These are phyloP conservation scores for Pichia phayaonensis DNA, from an alignment of 805 yeast genomes.

Conservation along the genomic window DNA sequence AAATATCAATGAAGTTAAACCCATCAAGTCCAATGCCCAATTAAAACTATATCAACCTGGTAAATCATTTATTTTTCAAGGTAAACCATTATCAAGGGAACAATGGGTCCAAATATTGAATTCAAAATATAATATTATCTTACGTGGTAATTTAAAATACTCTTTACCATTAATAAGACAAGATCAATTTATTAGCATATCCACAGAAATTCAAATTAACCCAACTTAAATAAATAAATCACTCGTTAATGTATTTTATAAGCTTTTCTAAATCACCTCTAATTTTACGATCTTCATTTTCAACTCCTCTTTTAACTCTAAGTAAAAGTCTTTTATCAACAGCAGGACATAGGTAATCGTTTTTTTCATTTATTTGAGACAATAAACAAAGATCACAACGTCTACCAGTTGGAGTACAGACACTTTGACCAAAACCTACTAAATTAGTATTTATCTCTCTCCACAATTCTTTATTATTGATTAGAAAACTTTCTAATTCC, in stretches of 20 bases:
- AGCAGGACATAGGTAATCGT: slow-evolving; percentile 45
- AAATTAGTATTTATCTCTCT: slow-evolving; percentile 73
- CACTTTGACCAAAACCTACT: slow-evolving; percentile 90
- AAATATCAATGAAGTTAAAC: slow-evolving; percentile 13
- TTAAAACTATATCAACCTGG: slow-evolving; percentile 26
- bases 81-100: slow-evolving; percentile 17
- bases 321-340: slow-evolving; percentile 40
- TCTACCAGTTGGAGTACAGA: slow-evolving; percentile 65
- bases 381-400: slow-evolving; percentile 67
- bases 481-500: slow-evolving; percentile 67
- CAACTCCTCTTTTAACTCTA: slow-evolving; percentile 23
- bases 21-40: slow-evolving; percentile 22
- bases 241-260: slow-evolving; percentile 26
- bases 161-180: slow-evolving; percentile 22
- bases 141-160: slow-evolving; percentile 29
- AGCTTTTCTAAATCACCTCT: slow-evolving; percentile 39
- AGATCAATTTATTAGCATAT: slow-evolving; percentile 24
- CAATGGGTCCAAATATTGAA: slow-evolving; percentile 27
- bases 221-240: slow-evolving; percentile 4
- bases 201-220: slow-evolving; percentile 19
- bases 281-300: slow-evolving; percentile 19
- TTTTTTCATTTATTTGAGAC: slow-evolving; percentile 8
- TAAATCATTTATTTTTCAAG: slow-evolving; percentile 20
- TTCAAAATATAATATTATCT: slow-evolving; percentile 21
- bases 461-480: slow-evolving; percentile 56